Evolutionary conservation across 192 early-diverging fungal genomes (phyloP), one percentile per base, ranked within the genome.

Genomic region (Fimicolochytrium jonesii): DNA sequence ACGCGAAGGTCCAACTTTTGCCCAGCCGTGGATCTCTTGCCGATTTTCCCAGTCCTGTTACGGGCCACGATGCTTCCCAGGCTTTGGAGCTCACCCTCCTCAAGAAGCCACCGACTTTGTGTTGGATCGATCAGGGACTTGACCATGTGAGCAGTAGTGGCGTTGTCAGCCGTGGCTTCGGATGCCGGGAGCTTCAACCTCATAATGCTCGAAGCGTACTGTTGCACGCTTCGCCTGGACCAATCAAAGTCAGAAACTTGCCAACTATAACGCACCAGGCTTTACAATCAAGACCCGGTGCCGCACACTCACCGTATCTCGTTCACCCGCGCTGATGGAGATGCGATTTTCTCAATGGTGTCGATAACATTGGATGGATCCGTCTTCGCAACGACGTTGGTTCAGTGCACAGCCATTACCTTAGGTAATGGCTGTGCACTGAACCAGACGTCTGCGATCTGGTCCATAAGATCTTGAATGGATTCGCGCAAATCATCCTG

Each of bases 1-100:
- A 56, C 15, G 34, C 54, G 54, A 15, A 39, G 37, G 37, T 36
- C 54, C 54, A 56, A 33, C 54, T 56, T 56, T 26, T 56, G 54
- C 15, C 54, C 54, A 20, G 18, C n/a, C 28, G 37, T 15, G 32
- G 18, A 15, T 5, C 17, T 33, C 15, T 56, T 26, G n/a, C 17
- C 33, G 13, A 33, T 35, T 15, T 15, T 26, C 15, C 18, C 18
- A 15, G 17, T 26, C 15, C 13, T 4, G 33, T 56, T 33, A 5
- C 54, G 54, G 34, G 54, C 54, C 4, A 20, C 22, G 13, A 18
- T 29, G 54, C 54, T 56, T 15, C 54, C 54, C 6, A 56, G 4
- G 37, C 54, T 39, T 37, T 34, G 37, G 2, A 56, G 2, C 28
- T 56, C 54, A n/a, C 54, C 54, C 28, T 56, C 32, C 23, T 56